phyloP scores from a whole-genome alignment of 2,329 filamentous ascomycete genomes.

The Dryadomyces sulphureus region DNA sequence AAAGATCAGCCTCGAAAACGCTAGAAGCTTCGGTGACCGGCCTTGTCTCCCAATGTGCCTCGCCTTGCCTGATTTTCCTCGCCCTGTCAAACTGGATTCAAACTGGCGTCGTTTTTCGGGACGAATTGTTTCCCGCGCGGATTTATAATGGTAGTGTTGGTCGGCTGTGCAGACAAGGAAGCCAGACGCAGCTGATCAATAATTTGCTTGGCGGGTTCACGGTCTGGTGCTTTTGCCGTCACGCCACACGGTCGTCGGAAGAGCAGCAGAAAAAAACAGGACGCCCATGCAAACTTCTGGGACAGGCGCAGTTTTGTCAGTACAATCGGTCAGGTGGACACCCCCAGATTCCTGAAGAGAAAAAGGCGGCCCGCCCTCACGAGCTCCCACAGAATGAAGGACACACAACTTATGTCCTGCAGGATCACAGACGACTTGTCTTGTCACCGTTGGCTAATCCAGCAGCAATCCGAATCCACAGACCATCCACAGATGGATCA shows the following conservation, averaged over 20 bases:
- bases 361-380: not conserved
- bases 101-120: not conserved
- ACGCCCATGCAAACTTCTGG: not conserved
- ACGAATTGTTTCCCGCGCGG: not conserved
- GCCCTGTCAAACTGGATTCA: not conserved
- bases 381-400: not conserved
- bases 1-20: not conserved
- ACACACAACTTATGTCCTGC: not conserved
- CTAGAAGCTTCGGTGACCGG: slow-evolving; percentile 2
- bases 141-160: not conserved
- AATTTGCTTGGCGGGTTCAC: not conserved
- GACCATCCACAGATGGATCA: not conserved
- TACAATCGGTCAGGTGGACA: not conserved
- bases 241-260: too few relatives aligned
- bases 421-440: not conserved
- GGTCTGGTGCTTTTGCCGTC: not conserved
- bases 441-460: not conserved
- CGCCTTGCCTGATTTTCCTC: not conserved
- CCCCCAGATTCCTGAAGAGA: not conserved
- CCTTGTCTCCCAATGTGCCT: not conserved
- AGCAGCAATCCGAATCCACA: not conserved
- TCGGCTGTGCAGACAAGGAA: not conserved
- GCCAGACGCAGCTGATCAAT: not conserved
- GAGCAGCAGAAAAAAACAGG: not conserved
- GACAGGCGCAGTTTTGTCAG: not conserved